A percentile compares a stretch with the other conserved stretches of the same genome.
Conservation (phyloP, 805 yeast species). For the Lipomyces chichibuensis region DNA sequence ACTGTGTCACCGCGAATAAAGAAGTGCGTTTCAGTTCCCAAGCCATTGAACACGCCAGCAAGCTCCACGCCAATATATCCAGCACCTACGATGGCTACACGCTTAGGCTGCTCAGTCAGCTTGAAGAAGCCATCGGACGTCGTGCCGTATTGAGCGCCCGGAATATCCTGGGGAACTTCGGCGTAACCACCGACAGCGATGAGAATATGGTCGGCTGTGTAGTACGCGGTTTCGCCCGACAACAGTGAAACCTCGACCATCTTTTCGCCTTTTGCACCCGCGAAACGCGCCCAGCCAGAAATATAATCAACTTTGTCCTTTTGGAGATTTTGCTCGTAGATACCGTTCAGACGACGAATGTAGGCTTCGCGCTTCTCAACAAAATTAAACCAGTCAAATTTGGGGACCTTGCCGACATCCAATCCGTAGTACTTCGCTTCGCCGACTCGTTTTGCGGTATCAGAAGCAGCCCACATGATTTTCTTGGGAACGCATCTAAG, state of each 20-base stretch:
- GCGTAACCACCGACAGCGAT: constrained; percentile 95
- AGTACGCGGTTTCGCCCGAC: constrained; percentile 61
- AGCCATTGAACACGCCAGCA: constrained; percentile 88
- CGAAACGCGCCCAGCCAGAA: constrained; percentile 84
- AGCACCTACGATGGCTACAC: constrained; percentile 94
- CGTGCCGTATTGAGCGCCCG: constrained; percentile 82
- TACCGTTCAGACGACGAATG: constrained; percentile 82
- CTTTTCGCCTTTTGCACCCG: constrained; percentile 55
- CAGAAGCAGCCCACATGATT: constrained; percentile 98
- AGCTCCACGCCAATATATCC: constrained; percentile 97
- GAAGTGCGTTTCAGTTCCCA: constrained; percentile 84
- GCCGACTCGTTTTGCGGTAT: constrained; percentile 72
- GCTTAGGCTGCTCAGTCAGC: constrained; percentile 79
- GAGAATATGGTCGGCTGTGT: constrained; percentile 79
- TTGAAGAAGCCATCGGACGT: constrained; percentile 91
- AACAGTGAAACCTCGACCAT: constrained; percentile 71
- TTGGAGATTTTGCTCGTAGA: constrained; percentile 81
- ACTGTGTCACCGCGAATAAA: constrained; percentile 91
- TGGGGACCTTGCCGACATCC: constrained; percentile 57
- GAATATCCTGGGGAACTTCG: constrained; percentile 64
- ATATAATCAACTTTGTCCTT: constrained; percentile 88
- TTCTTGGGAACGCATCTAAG: constrained; percentile 89
- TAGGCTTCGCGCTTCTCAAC: constrained; percentile 93
- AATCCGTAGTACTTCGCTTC: constrained; percentile 87
- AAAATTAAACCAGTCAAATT: constrained; percentile 80